These are phyloP conservation scores for Globisporangium megalacanthum DNA, from an alignment of 352 stramenopile species.

Conservation along the genomic window DNA sequence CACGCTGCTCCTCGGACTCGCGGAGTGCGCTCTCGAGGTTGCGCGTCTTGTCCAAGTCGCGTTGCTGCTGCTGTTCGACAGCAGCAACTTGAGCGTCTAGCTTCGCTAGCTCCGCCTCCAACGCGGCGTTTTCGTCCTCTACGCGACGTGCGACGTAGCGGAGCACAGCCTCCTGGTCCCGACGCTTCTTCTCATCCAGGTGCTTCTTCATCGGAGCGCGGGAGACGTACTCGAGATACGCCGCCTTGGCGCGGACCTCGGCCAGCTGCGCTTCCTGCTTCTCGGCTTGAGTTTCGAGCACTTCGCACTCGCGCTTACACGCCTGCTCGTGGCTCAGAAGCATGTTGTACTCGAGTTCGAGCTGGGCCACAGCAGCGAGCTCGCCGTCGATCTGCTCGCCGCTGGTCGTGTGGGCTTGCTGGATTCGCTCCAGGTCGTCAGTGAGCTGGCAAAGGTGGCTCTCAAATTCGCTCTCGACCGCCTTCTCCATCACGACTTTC, in stretches of 20 bases:
- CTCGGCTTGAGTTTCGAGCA: conserved; percentile 29
- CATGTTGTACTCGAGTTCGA: conserved; percentile 46
- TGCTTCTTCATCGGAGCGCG: conserved; percentile 48
- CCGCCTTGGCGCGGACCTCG: conserved; percentile 42
- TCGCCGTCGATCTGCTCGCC: conserved; percentile 38
- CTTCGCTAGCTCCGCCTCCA: conserved; percentile 36
- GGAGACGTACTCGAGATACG: conserved; percentile 56
- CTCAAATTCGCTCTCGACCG: conserved; percentile 33
- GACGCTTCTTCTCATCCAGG: conserved; percentile 55
- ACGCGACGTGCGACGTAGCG: conserved; percentile 21
- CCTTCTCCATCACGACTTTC: conserved; percentile 41
- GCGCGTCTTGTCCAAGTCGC: conserved; percentile 23
- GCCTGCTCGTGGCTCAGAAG: conserved; percentile 39
- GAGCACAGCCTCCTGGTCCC: conserved; percentile 39
- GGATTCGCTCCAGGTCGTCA: conserved; percentile 25
- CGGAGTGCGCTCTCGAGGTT: conserved; percentile 14
- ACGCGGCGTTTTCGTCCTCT: conserved; percentile 29
- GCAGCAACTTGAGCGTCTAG: conserved; percentile 27
- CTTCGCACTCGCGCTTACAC: conserved; percentile 37
- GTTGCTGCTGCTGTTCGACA: conserved; percentile 33
- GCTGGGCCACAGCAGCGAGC: conserved; percentile 22
- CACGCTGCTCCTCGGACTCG: conserved; percentile 19
- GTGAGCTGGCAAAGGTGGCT: conserved; percentile 28
- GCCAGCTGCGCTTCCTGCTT: conserved; percentile 30
- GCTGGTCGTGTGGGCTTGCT: conserved; percentile 21